These are phyloP conservation scores for Camellia granthamiana DNA, from an alignment of 148 eudicot genomes.

Conservation along the genomic window DNA sequence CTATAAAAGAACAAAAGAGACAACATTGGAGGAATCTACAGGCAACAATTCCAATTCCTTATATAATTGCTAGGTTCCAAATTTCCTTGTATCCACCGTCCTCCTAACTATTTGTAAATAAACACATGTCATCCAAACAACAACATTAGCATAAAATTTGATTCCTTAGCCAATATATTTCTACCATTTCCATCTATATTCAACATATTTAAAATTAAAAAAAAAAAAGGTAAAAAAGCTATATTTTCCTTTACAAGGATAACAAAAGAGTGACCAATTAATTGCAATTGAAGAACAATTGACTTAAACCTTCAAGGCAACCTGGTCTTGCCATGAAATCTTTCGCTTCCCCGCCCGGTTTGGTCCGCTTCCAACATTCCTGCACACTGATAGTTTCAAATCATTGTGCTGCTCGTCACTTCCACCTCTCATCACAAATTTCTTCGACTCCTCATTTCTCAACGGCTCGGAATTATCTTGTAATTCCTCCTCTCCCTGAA, in stretches of 20 bases:
- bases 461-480: constrained; percentile 18
- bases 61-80: no score
- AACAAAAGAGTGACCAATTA: background rate
- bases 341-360: constrained; percentile 42
- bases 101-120: background rate
- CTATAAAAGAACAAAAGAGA: background rate
- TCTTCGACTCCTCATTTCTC: constrained; percentile 23
- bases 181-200: background rate
- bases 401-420: constrained; percentile 37
- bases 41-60: background rate
- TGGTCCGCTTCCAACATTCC: constrained; percentile 46
- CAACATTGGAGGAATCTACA: background rate
- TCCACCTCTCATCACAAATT: constrained; percentile 17
- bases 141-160: background rate
- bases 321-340: constrained; percentile 61
- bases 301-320: constrained; percentile 40
- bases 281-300: background rate
- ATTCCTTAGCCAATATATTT: background rate
- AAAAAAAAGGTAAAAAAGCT: background rate
- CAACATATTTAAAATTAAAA: background rate
- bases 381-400: constrained; percentile 37
- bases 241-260: constrained; percentile 8
- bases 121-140: background rate
- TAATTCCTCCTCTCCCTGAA: constrained; percentile 44
- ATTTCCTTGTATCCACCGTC: background rate